Percentiles rank a stretch among this genome's conserved stretches.
phyloP scores from a whole-genome alignment of 2,329 filamentous ascomycete species.

The Talaromyces sp. region DNA sequence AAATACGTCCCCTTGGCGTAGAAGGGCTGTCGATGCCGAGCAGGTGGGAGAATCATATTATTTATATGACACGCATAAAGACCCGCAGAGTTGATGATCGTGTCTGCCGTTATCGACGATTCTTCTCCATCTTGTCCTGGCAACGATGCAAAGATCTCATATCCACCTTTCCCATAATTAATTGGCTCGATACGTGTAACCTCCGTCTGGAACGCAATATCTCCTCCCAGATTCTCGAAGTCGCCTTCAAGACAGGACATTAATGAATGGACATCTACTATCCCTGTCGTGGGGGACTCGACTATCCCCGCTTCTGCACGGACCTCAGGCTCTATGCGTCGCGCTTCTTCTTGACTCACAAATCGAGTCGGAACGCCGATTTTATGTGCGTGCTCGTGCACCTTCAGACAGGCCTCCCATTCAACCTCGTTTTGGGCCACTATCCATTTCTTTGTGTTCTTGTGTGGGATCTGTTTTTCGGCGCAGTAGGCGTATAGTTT shows the following conservation, averaged over 20 bases:
- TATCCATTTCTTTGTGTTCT: conserved; percentile 87
- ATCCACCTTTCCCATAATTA: conserved; percentile 59
- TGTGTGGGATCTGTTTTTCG: conserved; percentile 65
- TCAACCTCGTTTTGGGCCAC: conserved; percentile 79
- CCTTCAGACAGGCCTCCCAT: conserved; percentile 55
- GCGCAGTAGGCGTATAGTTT: conserved; percentile 78
- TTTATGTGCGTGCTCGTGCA: conserved; percentile 54
- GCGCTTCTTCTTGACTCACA: conserved; percentile 62
- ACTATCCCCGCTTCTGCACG: conserved; percentile 69
- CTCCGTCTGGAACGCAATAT: conserved; percentile 65
- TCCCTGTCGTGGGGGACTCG: conserved; percentile 84
- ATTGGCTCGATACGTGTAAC: conserved; percentile 62
- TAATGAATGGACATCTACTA: conserved; percentile 80
- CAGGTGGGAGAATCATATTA: conserved; percentile 69
- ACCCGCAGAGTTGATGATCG: conserved; percentile 81
- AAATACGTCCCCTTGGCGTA: conserved; percentile 98
- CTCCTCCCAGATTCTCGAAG: conserved; percentile 74
- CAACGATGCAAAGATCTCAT: conserved; percentile 61
- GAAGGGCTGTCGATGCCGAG: conserved; percentile 60
- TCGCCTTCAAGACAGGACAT: conserved; percentile 78
- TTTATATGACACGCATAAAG: conserved; percentile 72
- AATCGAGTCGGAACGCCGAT: conserved; percentile 71
- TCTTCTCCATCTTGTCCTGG: conserved; percentile 27
- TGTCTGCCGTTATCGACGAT: conserved; percentile 66
- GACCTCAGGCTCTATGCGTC: conserved; percentile 69